Base-by-base conservation (phyloP, 768 basidiomycete genomes). In the Tricholoma furcatifolium region DNA sequence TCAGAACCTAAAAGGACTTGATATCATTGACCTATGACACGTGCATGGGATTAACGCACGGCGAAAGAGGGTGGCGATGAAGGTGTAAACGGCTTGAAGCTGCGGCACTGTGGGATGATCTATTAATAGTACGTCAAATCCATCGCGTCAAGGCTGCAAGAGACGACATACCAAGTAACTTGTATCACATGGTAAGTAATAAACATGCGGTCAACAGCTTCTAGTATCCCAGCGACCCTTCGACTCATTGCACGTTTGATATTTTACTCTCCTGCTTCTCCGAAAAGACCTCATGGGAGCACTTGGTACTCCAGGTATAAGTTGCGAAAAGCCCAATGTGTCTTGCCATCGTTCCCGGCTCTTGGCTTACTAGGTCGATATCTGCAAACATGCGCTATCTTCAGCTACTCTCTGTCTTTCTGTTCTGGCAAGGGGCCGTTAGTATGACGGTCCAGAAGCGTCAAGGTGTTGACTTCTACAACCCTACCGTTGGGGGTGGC, bases 401-500 rank as follows among this genome's bases (percentile, higher is more conserved):
- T 6, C 40, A 34, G 17, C 7, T 50, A 39, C 7, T 55, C 43
- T 36, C 35, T 21, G 4, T 21, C 15, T 31, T 43, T 40, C 47
- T 50, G 14, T 34, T 43, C 17, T 43, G 27, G 12, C 51, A 31
- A 15, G 43, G 20, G 18, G 36, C 17, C 31, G n/a, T 17, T 41
- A 35, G 36, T 15, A 15, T 45, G 23, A 44, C 54, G 15, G 47
- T 60, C 17, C 44, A 64, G 27, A 56, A 39, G 20, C 64, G 62
- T 12, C 27, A 27, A 7, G 62, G 63, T 5, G 65, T 63, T 6
- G 70, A 59, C 7, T 77, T 70, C 53, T 58, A 77, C 58, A 72
- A 81, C 60, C 85, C 86, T 2, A 60, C 57, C 18, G 43, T 58
- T 7, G 68, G 66, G 32, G 85, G 85, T 15, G 89, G 89, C 3